These are phyloP conservation scores for Teratosphaeria destructans DNA, from an alignment of 2,329 filamentous ascomycete species.

Conservation along the genomic window DNA sequence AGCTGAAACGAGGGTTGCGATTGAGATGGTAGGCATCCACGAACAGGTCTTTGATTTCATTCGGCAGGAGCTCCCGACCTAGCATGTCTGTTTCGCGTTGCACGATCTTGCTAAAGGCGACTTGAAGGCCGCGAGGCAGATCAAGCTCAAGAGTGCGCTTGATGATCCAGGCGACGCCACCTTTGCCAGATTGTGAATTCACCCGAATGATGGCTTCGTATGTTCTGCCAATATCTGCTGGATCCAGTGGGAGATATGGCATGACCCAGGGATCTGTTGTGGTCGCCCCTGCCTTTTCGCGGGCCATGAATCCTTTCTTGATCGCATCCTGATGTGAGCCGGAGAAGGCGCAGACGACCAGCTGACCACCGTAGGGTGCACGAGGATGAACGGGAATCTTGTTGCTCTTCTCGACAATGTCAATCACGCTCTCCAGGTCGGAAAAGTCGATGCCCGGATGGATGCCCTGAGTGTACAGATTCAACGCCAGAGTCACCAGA, in stretches of 20 bases:
- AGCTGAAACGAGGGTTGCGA: conserved; percentile 70
- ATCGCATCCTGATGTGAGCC: conserved; percentile 93
- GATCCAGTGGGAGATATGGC: conserved; percentile 87
- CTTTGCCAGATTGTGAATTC: conserved; percentile 94
- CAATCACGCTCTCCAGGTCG: conserved; percentile 74
- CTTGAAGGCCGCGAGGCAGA: conserved; percentile 80
- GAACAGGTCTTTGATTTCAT: conserved; percentile 81
- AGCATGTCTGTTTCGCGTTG: conserved; percentile 70
- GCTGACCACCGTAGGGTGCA: conserved; percentile 79
- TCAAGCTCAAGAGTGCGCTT: conserved; percentile 81
- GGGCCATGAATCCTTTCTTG: conserved; percentile 72
- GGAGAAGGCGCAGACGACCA: conserved; percentile 87
- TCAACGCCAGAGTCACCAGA: conserved; percentile 81
- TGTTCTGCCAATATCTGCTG: conserved; percentile 85
- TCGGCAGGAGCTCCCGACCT: conserved; percentile 71
- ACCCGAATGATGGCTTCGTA: conserved; percentile 97
- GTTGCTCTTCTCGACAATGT: conserved; percentile 81
- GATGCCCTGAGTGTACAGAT: conserved; percentile 90
- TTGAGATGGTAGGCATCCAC: conserved; percentile 78
- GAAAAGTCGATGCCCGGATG: conserved; percentile 82
- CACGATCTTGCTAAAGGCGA: conserved; percentile 81
- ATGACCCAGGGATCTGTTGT: conserved; percentile 68
- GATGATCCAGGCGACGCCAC: conserved; percentile 89
- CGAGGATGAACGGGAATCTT: conserved; percentile 89
- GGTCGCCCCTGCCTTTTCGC: conserved; percentile 49